These are phyloP conservation scores for Colletotrichum ledebouriae DNA, from an alignment of 2,329 filamentous ascomycete genomes.

Conservation along the genomic window DNA sequence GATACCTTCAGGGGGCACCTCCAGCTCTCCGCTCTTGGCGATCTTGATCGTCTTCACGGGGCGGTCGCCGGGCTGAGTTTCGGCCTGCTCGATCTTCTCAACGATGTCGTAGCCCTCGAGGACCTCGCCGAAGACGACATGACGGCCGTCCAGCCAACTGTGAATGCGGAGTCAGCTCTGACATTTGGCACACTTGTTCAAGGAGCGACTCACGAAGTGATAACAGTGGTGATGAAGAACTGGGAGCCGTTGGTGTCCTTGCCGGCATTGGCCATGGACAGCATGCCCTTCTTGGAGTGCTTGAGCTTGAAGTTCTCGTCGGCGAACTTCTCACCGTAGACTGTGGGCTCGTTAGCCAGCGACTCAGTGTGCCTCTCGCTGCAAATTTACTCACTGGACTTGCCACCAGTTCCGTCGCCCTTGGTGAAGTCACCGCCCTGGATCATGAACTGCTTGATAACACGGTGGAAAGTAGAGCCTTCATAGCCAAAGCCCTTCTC, in stretches of 20 bases:
- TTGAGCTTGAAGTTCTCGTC: conserved; percentile 98
- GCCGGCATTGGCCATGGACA: conserved; percentile 90
- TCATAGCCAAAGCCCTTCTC: conserved; percentile 90
- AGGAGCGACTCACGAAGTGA: conserved; percentile 73
- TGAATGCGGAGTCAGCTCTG: conserved; percentile 17
- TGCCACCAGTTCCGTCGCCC: conserved; percentile 85
- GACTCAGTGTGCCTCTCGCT: neutral
- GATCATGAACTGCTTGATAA: conserved; percentile 94
- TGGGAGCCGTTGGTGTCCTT: conserved; percentile 90
- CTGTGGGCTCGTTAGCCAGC: conserved; percentile 52
- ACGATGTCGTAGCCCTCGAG: conserved; percentile 87
- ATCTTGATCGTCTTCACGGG: conserved; percentile 80
- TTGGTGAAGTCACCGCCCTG: conserved; percentile 91
- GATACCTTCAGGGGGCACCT: conserved; percentile 91
- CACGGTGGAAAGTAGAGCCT: conserved; percentile 87
- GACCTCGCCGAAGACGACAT: conserved; percentile 92
- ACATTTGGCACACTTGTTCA: conserved; percentile 1
- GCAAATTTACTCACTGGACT: conserved; percentile 74
- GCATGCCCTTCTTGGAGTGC: conserved; percentile 86
- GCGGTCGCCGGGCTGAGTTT: conserved; percentile 76
- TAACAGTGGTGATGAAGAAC: conserved; percentile 90
- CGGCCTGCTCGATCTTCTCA: conserved; percentile 80
- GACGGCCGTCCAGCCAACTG: conserved; percentile 85
- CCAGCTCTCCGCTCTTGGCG: conserved; percentile 85
- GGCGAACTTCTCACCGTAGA: conserved; percentile 86